phyloP scores from a whole-genome alignment of 768 basidiomycete genomes.

The Termitomyces sp. region DNA sequence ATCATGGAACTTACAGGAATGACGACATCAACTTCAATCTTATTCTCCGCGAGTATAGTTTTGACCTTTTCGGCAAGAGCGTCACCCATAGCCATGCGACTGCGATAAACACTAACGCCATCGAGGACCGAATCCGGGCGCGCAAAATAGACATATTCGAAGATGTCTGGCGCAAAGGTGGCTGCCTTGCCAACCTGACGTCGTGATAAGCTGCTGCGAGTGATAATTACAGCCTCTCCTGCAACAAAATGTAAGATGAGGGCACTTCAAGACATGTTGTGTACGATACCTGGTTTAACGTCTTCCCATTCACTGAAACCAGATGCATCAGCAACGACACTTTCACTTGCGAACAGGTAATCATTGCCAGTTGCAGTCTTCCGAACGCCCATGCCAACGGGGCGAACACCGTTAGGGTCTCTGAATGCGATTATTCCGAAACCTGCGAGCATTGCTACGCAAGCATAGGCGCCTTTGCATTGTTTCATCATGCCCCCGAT shows the following conservation, averaged over 20 bases:
- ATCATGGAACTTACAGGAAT: constrained; percentile 63
- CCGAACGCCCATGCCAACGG: constrained; percentile 80
- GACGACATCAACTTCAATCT: constrained; percentile 86
- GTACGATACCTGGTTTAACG: constrained; percentile 70
- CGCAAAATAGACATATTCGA: constrained; percentile 98
- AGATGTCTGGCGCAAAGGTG: constrained; percentile 94
- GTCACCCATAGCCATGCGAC: constrained; percentile 99
- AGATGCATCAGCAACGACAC: constrained; percentile 91
- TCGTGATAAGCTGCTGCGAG: constrained; percentile 68
- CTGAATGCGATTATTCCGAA: constrained; percentile 98
- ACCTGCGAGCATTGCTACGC: constrained; percentile 98
- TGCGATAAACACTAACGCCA: constrained; percentile 94
- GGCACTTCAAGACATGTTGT: constrained; percentile 4
- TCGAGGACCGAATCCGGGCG: constrained; percentile 97
- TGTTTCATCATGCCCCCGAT: constrained; percentile 85
- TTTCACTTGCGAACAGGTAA: constrained; percentile 91
- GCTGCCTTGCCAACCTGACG: constrained; percentile 66
- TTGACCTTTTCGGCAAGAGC: constrained; percentile 84
- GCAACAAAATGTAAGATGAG: constrained; percentile 4
- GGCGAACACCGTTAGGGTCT: constrained; percentile 96
- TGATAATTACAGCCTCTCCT: constrained; percentile 97
- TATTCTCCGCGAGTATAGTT: constrained; percentile 60
- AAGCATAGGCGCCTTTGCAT: constrained; percentile 92
- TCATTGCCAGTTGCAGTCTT: constrained; percentile 59
- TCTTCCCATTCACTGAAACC: constrained; percentile 94